Conservation (phyloP, 2,329 filamentous ascomycete genomes). For the Dactylellina leptospora region DNA sequence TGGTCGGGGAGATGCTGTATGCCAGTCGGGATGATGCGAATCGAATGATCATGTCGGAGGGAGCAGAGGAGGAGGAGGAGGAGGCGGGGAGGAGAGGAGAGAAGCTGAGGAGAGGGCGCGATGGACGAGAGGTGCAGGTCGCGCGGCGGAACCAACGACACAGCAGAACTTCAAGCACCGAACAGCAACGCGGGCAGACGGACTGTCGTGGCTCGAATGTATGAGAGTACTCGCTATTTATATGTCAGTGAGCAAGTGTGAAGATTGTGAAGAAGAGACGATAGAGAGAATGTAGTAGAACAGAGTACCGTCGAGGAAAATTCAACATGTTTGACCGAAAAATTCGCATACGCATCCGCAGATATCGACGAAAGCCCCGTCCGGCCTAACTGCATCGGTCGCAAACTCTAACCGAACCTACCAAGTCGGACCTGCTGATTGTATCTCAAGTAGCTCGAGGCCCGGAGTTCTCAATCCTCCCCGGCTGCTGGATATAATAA, state of each 20-base stretch:
- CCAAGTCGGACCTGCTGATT: too few species aligned
- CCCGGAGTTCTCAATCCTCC: constrained; percentile 20
- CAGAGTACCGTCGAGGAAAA: background rate
- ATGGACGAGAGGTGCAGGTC: background rate
- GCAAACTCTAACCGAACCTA: too few species aligned
- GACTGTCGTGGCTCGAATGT: background rate
- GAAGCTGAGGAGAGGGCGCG: background rate
- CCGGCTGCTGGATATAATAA: too few species aligned
- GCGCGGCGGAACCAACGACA: background rate
- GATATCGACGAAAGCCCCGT: background rate
- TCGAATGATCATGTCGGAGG: constrained; percentile 41
- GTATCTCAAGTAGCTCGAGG: too few species aligned
- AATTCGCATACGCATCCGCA: constrained; percentile 23
- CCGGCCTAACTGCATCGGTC: constrained; percentile 8
- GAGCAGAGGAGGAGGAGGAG: background rate
- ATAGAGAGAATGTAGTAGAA: background rate
- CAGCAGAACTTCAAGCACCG: constrained; percentile 6
- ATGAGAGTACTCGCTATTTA: background rate
- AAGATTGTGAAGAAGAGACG: background rate
- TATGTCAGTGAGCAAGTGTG: background rate
- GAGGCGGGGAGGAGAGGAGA: constrained; percentile 8
- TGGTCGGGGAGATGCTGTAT: constrained; percentile 4
- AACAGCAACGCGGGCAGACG: too few species aligned
- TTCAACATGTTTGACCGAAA: constrained; percentile 10
- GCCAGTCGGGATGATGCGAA: constrained; percentile 38